Evolutionary conservation across 108 stramenopile genomes (phyloP).

Genomic region (Pseudonitzschia delicatissima): DNA sequence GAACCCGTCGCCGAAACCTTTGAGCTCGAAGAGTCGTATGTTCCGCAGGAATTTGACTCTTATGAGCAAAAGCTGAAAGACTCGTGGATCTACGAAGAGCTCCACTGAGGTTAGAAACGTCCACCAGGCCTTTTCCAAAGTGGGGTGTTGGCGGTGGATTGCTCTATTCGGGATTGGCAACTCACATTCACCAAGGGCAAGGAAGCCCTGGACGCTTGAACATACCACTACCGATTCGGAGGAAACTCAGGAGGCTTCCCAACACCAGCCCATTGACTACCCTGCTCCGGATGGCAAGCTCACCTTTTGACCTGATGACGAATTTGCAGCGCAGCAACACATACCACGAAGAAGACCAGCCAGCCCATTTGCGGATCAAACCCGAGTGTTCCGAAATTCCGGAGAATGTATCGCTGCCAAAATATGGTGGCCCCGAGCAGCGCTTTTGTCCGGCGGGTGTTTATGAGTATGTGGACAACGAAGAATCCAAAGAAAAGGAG

Average conservation of each 20-base stretch:
- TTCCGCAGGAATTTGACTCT: constrained; percentile 46
- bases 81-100: constrained; percentile 95
- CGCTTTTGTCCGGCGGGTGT: constrained; percentile 98
- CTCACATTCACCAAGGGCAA: constrained; percentile 86
- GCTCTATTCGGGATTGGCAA: constrained; percentile 87
- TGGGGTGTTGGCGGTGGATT: constrained; percentile 92
- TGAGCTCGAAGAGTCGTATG: constrained; percentile 44
- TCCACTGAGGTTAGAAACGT: constrained; percentile 94
- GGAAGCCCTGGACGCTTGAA: constrained; percentile 96
- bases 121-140: constrained; percentile 91
- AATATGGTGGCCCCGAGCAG: constrained; percentile 94
- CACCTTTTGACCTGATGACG: constrained; percentile 96
- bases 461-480: constrained; percentile 80
- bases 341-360: constrained; percentile 98
- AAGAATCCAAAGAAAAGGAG: constrained; percentile 29
- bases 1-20: constrained; percentile 71
- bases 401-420: constrained; percentile 68
- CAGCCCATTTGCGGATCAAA: constrained; percentile 93
- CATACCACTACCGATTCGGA: constrained; percentile 15
- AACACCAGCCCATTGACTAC: constrained; percentile 71
- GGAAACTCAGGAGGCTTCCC: constrained; percentile 40
- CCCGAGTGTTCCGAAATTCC: constrained; percentile 59
- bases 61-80: constrained; percentile 69
- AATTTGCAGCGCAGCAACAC: constrained; percentile 94
- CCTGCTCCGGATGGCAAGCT: constrained; percentile 68